Conservation (phyloP, 2,329 filamentous ascomycete species). For the Ophiostoma australiae region DNA sequence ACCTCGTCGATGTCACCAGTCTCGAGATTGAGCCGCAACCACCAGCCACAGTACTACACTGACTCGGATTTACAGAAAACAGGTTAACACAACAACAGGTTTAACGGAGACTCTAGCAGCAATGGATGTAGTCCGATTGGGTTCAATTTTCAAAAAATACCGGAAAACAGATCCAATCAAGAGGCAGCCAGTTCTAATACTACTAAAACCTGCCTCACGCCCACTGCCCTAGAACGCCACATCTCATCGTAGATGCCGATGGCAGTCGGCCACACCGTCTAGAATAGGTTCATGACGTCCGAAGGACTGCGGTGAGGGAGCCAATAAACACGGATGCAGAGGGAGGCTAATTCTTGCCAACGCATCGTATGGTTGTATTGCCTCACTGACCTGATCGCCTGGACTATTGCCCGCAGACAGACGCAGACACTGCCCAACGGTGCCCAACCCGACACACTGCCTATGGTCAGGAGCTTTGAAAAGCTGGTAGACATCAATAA, state of each 20-base stretch:
- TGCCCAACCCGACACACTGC: background rate
- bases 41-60: background rate
- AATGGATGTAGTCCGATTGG: background rate
- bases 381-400: background rate
- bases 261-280: background rate
- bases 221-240: background rate
- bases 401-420: background rate
- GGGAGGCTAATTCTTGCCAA: background rate
- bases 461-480: no score
- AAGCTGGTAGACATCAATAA: no score
- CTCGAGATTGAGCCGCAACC: background rate
- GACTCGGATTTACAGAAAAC: no score
- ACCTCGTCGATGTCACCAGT: background rate
- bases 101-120: background rate
- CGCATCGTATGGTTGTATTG: slow-evolving; percentile 1
- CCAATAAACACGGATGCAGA: background rate
- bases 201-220: background rate
- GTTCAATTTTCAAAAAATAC: background rate
- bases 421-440: background rate
- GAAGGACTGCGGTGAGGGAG: background rate
- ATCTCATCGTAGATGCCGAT: background rate
- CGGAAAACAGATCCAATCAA: background rate
- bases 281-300: background rate
- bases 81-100: background rate
- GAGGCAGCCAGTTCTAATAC: background rate